Conservation (phyloP, 176 grass and related monocot genomes). For the Triticum turgidum region DNA sequence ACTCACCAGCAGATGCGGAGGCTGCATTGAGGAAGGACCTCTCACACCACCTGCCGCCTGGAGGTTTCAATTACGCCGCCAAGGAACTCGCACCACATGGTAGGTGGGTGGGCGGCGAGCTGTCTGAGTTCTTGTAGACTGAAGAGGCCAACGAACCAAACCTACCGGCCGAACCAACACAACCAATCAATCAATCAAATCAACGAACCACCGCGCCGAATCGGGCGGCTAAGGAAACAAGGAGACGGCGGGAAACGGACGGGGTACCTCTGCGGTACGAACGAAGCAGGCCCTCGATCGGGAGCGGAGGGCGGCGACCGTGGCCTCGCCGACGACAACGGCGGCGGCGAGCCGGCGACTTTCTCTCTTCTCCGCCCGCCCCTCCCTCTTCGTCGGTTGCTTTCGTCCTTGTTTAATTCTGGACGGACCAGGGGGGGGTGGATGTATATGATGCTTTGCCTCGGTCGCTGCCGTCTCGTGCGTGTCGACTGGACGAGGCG, state of each 20-base stretch:
- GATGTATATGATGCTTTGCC: neutral
- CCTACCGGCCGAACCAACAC: slow-evolving; percentile 24
- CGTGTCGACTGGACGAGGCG: slow-evolving; percentile 3
- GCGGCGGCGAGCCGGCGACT: neutral
- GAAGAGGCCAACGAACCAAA: neutral
- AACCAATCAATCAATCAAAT: slow-evolving; percentile 3
- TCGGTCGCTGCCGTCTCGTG: neutral
- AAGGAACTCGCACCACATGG: slow-evolving; percentile 14
- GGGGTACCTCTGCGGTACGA: neutral
- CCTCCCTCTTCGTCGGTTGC: neutral
- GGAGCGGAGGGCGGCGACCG: neutral
- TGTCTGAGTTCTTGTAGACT: neutral
- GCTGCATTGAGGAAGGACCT: slow-evolving; percentile 25
- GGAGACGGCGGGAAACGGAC: neutral
- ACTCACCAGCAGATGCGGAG: slow-evolving; percentile 12
- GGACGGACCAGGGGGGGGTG: neutral
- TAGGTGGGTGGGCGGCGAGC: slow-evolving; percentile 23
- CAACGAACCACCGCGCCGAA: neutral
- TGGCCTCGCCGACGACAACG: too few species aligned
- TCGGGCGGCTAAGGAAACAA: neutral
- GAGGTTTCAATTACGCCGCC: slow-evolving; percentile 1
- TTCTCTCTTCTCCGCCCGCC: neutral
- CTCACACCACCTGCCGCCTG: neutral
- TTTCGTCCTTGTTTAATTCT: slow-evolving; percentile 15
- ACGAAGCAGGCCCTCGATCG: neutral